Evolutionary conservation across 1,284 basidiomycete species (phyloP).

Genomic region (Ceratobasidium sp.): DNA sequence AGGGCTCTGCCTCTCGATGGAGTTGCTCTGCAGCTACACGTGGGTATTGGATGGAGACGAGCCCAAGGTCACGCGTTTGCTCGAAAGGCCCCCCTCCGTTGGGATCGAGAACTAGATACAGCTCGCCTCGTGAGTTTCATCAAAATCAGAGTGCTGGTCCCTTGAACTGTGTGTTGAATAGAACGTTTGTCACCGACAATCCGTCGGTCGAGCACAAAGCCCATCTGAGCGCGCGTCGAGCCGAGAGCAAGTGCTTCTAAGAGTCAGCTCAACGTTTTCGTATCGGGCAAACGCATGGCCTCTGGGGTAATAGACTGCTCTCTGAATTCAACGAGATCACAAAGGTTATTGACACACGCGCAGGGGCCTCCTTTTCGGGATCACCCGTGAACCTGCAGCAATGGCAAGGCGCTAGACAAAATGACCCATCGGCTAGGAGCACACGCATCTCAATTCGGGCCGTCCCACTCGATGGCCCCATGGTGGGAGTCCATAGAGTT

Average conservation of each 20-base stretch:
- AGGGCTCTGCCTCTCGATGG: no score
- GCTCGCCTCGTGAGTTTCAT: slow-evolving; percentile 11
- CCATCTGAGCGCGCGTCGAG: neutral
- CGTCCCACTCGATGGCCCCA: neutral
- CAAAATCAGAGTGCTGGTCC: neutral
- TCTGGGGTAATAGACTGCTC: slow-evolving; percentile 18
- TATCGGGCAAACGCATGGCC: neutral
- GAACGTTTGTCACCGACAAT: neutral
- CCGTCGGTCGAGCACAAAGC: neutral
- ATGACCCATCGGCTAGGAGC: neutral
- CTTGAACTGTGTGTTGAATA: neutral
- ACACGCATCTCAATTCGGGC: neutral
- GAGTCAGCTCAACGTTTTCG: neutral
- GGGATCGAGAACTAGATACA: slow-evolving; percentile 8
- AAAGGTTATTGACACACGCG: slow-evolving; percentile 26
- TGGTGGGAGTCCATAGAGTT: neutral
- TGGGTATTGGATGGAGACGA: slow-evolving; percentile 24
- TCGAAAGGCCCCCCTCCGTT: neutral
- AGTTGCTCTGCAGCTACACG: no score
- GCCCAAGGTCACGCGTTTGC: slow-evolving; percentile 23
- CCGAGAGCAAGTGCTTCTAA: neutral
- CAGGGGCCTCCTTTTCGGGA: slow-evolving; percentile 12
- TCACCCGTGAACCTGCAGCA: neutral
- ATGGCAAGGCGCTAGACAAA: slow-evolving; percentile 1
- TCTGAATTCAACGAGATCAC: slow-evolving; percentile 1